Base-by-base conservation (phyloP, 2,329 filamentous ascomycete genomes). In the Ustilaginoidea virens region DNA sequence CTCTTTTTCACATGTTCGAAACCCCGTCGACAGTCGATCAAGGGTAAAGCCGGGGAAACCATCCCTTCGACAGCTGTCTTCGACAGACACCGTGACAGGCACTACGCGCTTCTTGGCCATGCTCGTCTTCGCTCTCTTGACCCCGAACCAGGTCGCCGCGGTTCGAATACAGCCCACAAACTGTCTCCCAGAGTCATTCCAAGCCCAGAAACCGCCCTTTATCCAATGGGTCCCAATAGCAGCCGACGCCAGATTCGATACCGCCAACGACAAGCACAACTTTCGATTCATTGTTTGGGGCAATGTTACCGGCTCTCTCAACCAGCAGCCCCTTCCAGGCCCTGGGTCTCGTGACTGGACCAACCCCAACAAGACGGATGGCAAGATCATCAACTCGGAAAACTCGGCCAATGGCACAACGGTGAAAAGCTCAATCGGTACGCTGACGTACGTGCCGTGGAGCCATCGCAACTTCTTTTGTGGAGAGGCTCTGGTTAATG, bases 271-370 rank as follows among this genome's bases (percentile, higher is more conserved):
- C 4, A 63, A 58, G 28, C 72, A 86, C 46, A 69, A 65, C 23
- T 62, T 98, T 27, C 73, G 69, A 37, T 60, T 94, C 31, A 90
- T 74, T 2, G 68, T 93, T 26, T 96, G 83, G 60, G 87, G 86
- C 29, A 94, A 96, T 52, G 83, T 96, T 17, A 80, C 77, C 7
- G 90, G 90, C 26, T 71, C 76, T 28, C 63, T 67, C 25, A 61
- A 62, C 3, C 46, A 55, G 9, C 56, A 60, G n/a, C 35, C 53
- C 3, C 67, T 83, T 30, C 83, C 82, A 19, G 43, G 68, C 1
- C 53, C 65, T 12, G 52, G 65, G 41, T 66, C 71, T 45, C 51
- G 69, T 0, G 55, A 61, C 26, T 82, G 83, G 80, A 49, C 40
- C 3, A 60, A 90, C 45, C 46, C 61, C 1, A 67, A 65, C 20